Conservation (phyloP, 2,329 filamentous ascomycete genomes). For the Talaromyces sp. region DNA sequence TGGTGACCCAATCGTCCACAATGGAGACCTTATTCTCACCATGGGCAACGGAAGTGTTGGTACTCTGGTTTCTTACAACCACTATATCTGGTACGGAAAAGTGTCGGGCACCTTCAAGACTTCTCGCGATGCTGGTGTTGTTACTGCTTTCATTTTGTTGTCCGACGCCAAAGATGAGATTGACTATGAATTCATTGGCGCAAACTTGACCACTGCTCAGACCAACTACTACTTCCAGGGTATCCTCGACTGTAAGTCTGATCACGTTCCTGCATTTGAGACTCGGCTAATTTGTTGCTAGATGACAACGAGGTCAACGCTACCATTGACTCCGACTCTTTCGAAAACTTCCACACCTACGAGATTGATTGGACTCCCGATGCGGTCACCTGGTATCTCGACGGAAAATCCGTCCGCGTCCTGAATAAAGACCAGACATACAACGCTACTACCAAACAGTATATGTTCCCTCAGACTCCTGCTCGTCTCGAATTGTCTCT, state of each 20-base stretch:
- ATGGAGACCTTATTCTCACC: conserved; percentile 74
- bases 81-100: conserved; percentile 97
- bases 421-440: conserved; percentile 76
- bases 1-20: conserved; percentile 62
- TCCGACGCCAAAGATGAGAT: conserved; percentile 98
- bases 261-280: background rate
- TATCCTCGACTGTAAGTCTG: conserved; percentile 74
- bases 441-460: conserved; percentile 78
- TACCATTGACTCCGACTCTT: conserved; percentile 61
- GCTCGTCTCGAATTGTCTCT: conserved; percentile 88
- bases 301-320: conserved; percentile 75
- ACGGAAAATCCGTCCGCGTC: conserved; percentile 72
- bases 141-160: conserved; percentile 95
- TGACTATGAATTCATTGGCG: conserved; percentile 91
- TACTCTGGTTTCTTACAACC: conserved; percentile 77
- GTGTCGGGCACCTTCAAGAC: conserved; percentile 83
- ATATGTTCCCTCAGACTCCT: conserved; percentile 86
- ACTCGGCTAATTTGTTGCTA: conserved; percentile 34
- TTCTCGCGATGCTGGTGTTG: conserved; percentile 77
- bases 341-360: conserved; percentile 78
- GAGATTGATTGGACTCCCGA: conserved; percentile 92
- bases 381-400: conserved; percentile 78
- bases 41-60: conserved; percentile 84
- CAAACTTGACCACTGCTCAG: conserved; percentile 72
- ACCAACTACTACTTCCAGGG: conserved; percentile 98